Percentiles rank a stretch among this genome's conserved stretches.
These are phyloP conservation scores for Phialophora macrospora DNA, from an alignment of 2,329 filamentous ascomycete species.

Conservation along the genomic window DNA sequence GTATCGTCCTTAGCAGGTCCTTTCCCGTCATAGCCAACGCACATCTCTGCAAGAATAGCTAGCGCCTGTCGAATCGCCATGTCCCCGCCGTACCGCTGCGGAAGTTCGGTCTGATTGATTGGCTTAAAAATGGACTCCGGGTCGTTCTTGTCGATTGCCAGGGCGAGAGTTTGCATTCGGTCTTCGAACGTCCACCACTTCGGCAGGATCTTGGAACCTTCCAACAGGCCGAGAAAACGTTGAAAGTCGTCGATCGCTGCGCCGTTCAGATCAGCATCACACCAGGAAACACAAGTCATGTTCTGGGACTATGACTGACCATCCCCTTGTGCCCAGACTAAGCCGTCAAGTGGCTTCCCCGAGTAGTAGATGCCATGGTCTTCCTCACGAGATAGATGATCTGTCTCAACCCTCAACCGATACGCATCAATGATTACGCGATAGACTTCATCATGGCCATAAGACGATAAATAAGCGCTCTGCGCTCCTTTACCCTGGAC, in stretches of 20 bases:
- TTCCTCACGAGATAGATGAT: slow-evolving; percentile 38
- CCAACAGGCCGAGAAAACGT: slow-evolving; percentile 45
- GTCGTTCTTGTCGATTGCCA: slow-evolving; percentile 35
- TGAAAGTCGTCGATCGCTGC: slow-evolving; percentile 44
- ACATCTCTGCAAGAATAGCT: slow-evolving; percentile 37
- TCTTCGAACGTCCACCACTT: slow-evolving; percentile 39
- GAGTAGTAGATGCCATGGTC: slow-evolving; percentile 38
- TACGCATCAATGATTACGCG: slow-evolving; percentile 42
- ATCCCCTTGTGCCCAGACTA: slow-evolving; percentile 37
- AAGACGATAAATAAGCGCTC: slow-evolving; percentile 38
- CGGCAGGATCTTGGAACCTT: slow-evolving; percentile 47
- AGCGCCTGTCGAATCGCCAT: slow-evolving; percentile 35
- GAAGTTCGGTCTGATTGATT: slow-evolving; percentile 37
- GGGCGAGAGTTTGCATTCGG: slow-evolving; percentile 36
- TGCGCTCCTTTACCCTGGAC: slow-evolving; percentile 37
- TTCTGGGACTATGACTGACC: slow-evolving; percentile 17
- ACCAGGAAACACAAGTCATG: neutral
- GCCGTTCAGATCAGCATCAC: neutral
- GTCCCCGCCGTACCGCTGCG: slow-evolving; percentile 37
- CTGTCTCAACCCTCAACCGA: slow-evolving; percentile 41
- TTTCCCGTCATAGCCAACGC: slow-evolving; percentile 39
- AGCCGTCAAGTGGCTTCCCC: slow-evolving; percentile 47
- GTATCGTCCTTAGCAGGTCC: slow-evolving; percentile 36
- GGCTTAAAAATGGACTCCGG: slow-evolving; percentile 34
- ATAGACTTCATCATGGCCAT: slow-evolving; percentile 38